Percentiles rank a stretch among this genome's conserved stretches.
These are phyloP conservation scores for Coemansia brasiliensis DNA, from an alignment of 192 early-diverging fungal species.

Conservation along the genomic window DNA sequence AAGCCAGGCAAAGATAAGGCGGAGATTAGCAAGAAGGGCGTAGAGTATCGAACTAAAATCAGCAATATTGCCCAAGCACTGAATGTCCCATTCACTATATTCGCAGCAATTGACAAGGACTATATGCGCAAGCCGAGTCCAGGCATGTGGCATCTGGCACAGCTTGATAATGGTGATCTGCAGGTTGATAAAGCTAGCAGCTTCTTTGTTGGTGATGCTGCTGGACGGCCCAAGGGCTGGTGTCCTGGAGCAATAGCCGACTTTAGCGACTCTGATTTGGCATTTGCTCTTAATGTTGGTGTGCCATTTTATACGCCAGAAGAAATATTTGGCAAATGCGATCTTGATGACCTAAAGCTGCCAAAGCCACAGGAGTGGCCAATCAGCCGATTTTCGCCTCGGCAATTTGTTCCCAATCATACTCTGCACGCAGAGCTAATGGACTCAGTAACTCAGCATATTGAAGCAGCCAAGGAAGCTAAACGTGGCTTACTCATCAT, in stretches of 20 bases:
- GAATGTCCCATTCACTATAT: constrained; percentile 67
- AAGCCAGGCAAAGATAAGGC: constrained; percentile 11
- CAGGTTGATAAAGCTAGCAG: constrained; percentile 58
- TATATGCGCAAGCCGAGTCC: constrained; percentile 54
- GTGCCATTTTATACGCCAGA: constrained; percentile 84
- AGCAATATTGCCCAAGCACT: constrained; percentile 78
- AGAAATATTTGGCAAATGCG: constrained; percentile 58
- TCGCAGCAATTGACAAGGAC: constrained; percentile 70
- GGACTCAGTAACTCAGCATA: constrained; percentile 21
- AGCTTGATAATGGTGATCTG: constrained; percentile 30
- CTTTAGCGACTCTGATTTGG: constrained; percentile 81
- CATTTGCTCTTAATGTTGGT: constrained; percentile 75
- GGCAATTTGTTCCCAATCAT: background rate
- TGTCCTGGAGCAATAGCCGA: constrained; percentile 63
- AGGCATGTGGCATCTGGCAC: constrained; percentile 44
- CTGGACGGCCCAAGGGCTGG: constrained; percentile 75
- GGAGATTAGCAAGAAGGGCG: constrained; percentile 19
- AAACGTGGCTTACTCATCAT: constrained; percentile 61
- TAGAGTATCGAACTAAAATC: constrained; percentile 60
- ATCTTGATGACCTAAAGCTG: constrained; percentile 24
- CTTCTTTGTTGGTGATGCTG: constrained; percentile 94
- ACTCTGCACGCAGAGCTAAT: constrained; percentile 9
- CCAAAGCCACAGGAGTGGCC: constrained; percentile 9
- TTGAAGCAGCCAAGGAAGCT: constrained; percentile 22
- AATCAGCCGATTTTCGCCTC: constrained; percentile 16